These are phyloP conservation scores for Solanum neorickii DNA, from an alignment of 257 asterid genomes.

Conservation along the genomic window DNA sequence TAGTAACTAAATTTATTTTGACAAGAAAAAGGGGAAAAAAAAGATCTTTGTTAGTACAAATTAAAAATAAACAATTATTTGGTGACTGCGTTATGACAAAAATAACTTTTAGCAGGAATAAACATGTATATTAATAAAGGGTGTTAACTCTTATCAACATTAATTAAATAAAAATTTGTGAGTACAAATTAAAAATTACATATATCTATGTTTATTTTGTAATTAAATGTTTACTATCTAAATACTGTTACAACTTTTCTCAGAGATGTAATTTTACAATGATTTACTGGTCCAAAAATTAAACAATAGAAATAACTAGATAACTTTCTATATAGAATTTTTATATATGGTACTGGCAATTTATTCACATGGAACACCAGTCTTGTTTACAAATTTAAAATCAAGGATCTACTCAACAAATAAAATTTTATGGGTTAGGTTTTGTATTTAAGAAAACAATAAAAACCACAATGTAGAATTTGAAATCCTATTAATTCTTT, in stretches of 20 bases:
- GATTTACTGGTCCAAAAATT: background rate
- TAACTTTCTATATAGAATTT: too few species aligned
- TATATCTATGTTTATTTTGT: too few species aligned
- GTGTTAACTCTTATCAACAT: too few species aligned
- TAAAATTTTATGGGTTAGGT: too few species aligned
- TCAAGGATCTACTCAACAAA: background rate
- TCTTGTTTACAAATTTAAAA: too few species aligned
- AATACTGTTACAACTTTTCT: background rate
- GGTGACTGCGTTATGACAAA: background rate
- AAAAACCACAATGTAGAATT: too few species aligned
- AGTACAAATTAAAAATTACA: background rate
- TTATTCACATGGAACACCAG: background rate
- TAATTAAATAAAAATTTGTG: too few species aligned
- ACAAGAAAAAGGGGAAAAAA: background rate
- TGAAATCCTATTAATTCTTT: background rate
- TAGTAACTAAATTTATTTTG: background rate
- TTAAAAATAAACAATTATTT: background rate
- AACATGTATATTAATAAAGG: too few species aligned
- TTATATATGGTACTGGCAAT: background rate
- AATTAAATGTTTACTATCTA: too few species aligned
- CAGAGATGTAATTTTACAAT: too few species aligned
- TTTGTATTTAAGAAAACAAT: background rate
- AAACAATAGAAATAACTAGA: too few species aligned
- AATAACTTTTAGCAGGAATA: too few species aligned
- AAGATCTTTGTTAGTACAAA: background rate